These are phyloP conservation scores for Amaranthus hypochondriacus DNA, from an alignment of 148 eudicot genomes.

Conservation along the genomic window DNA sequence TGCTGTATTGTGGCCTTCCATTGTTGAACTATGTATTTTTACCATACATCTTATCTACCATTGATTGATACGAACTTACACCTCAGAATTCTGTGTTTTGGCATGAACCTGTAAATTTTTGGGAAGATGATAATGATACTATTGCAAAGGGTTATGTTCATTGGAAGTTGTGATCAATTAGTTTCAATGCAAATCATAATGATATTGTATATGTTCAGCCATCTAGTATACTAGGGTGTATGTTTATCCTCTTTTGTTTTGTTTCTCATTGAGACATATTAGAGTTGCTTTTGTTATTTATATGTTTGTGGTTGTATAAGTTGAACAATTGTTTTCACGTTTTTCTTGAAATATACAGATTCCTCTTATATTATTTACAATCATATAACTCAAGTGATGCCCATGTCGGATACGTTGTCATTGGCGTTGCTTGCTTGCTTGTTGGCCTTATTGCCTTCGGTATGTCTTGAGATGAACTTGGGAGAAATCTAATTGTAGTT, in stretches of 20 bases:
- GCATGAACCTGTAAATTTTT: no score
- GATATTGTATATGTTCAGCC: not conserved
- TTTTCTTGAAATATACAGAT: slow-evolving; percentile 41
- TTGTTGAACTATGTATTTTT: not conserved
- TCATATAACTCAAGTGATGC: slow-evolving; percentile 33
- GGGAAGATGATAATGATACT: no score
- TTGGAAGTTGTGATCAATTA: not conserved
- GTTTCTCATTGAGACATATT: not conserved
- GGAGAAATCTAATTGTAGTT: not conserved
- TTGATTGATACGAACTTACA: no score
- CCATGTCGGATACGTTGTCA: slow-evolving; percentile 35
- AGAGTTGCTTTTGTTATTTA: no score
- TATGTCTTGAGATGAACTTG: slow-evolving; percentile 29
- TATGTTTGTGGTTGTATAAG: not conserved
- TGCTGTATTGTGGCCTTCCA: not conserved
- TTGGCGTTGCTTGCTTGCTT: slow-evolving; percentile 47
- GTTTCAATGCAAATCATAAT: not conserved
- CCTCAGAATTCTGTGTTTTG: no score
- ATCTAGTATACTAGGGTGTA: not conserved
- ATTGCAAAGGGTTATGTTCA: no score
- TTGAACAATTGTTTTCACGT: slow-evolving; percentile 7
- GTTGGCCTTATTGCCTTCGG: slow-evolving; percentile 82
- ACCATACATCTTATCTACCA: no score
- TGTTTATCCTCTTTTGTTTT: not conserved
- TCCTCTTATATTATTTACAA: slow-evolving; percentile 57